A percentile compares a stretch with the other conserved stretches of the same genome.
Evolutionary conservation across 2,329 filamentous ascomycete species (phyloP).

Genomic region (Sordariomycetes sp.): DNA sequence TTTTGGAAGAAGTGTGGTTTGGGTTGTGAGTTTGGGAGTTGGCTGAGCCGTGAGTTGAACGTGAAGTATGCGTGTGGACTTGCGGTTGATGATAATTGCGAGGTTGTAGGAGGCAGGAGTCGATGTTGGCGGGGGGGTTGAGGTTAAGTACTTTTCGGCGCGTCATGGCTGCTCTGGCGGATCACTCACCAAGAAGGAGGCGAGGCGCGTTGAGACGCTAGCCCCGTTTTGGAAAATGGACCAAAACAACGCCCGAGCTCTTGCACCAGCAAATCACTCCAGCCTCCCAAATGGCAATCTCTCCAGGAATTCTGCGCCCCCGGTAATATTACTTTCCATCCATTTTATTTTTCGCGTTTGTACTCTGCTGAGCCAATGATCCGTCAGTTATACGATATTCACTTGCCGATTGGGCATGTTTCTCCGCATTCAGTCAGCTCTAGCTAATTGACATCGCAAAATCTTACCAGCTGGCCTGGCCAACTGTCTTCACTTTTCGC

Average conservation of each 20-base stretch:
- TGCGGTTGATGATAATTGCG: conserved; percentile 22
- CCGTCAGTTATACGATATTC: too few species aligned
- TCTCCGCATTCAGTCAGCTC: too few species aligned
- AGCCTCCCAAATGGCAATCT: too few species aligned
- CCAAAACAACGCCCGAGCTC: conserved; percentile 17
- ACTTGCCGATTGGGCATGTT: too few species aligned
- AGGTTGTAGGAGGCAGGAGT: conserved; percentile 22
- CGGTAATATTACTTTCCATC: too few species aligned
- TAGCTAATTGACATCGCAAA: too few species aligned
- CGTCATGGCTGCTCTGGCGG: conserved; percentile 33
- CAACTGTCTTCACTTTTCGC: too few species aligned
- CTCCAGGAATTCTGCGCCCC: too few species aligned
- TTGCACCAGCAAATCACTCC: too few species aligned
- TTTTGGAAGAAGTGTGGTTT: conserved; percentile 55
- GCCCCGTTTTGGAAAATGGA: conserved; percentile 20
- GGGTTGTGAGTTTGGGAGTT: conserved; percentile 13
- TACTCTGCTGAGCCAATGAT: too few species aligned
- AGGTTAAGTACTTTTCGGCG: conserved; percentile 50
- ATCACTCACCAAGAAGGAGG: conserved; percentile 29
- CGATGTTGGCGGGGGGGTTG: conserved; percentile 33
- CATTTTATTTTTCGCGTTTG: too few species aligned
- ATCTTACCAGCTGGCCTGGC: too few species aligned
- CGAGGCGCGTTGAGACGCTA: conserved; percentile 20
- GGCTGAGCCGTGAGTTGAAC: conserved; percentile 7
- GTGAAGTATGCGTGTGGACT: conserved; percentile 11